Percentiles rank a stretch among this genome's conserved stretches.
Conservation (phyloP, 805 yeast species). For the Hanseniaspora mollemarum region DNA sequence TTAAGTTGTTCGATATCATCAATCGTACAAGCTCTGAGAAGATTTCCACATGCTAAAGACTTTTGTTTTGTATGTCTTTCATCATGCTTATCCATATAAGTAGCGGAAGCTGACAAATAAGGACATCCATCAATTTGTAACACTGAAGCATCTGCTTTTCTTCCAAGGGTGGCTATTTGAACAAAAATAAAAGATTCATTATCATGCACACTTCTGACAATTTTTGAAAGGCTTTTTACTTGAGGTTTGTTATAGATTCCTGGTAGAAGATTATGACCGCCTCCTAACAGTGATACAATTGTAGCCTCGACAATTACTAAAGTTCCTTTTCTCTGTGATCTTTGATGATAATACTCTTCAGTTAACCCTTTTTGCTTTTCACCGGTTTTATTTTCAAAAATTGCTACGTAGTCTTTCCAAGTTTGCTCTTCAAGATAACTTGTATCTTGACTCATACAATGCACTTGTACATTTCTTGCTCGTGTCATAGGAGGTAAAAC, state of each 20-base stretch:
- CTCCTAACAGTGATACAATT: conserved; percentile 33
- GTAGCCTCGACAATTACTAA: conserved; percentile 53
- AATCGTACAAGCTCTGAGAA: conserved; percentile 19
- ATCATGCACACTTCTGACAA: conserved; percentile 40
- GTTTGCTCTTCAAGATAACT: neutral
- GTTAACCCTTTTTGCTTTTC: conserved; percentile 34
- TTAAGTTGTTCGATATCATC: conserved; percentile 34
- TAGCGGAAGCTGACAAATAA: conserved; percentile 34
- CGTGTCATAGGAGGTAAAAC: conserved; percentile 39
- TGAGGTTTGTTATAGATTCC: conserved; percentile 42
- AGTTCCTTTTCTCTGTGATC: conserved; percentile 47
- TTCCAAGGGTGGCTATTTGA: conserved; percentile 44
- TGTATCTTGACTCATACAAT: conserved; percentile 2
- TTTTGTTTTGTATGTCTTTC: conserved; percentile 24
- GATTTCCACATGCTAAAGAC: conserved; percentile 27
- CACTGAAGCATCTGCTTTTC: conserved; percentile 33
- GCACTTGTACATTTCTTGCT: conserved; percentile 29
- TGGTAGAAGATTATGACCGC: conserved; percentile 38
- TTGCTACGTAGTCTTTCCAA: conserved; percentile 1
- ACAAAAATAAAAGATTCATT: conserved; percentile 37
- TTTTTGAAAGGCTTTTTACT: conserved; percentile 38
- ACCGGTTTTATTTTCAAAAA: conserved; percentile 24
- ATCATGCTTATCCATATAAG: conserved; percentile 27
- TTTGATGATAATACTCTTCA: conserved; percentile 44
- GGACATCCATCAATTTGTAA: conserved; percentile 31